A percentile compares a stretch with the other conserved stretches of the same genome.
These are phyloP conservation scores for Phialophora macrospora DNA, from an alignment of 2,329 filamentous ascomycete genomes.

Conservation along the genomic window DNA sequence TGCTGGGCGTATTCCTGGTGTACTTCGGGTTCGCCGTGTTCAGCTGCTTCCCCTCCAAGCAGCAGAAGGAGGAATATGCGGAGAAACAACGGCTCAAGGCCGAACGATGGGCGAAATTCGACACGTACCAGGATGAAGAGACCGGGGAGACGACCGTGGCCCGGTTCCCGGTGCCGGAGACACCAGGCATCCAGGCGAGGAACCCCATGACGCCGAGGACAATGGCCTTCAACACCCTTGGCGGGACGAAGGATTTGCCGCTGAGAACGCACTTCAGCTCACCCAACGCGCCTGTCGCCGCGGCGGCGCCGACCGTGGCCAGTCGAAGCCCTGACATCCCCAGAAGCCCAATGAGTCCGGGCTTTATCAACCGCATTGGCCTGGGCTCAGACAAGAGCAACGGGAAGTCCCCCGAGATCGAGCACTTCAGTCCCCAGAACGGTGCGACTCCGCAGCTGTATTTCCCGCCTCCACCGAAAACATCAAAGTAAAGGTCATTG, in stretches of 20 bases:
- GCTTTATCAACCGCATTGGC: conserved; percentile 39
- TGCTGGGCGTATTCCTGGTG: conserved; percentile 49
- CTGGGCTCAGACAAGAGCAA: conserved; percentile 31
- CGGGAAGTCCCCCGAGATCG: conserved; percentile 26
- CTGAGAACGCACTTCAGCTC: conserved; percentile 45
- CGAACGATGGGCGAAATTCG: conserved; percentile 43
- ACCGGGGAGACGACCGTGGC: conserved; percentile 39
- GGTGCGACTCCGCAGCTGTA: conserved; percentile 32
- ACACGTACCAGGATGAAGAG: conserved; percentile 43
- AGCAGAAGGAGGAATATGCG: conserved; percentile 45
- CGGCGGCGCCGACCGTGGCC: conserved; percentile 34
- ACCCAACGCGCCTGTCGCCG: conserved; percentile 30
- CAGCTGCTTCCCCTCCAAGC: conserved; percentile 44
- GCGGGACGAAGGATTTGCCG: conserved; percentile 48
- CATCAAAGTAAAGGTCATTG: conserved; percentile 23
- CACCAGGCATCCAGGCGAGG: conserved; percentile 41
- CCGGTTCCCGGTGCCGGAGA: conserved; percentile 42
- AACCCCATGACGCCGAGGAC: conserved; percentile 50
- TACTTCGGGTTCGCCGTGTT: conserved; percentile 35
- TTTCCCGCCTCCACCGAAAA: conserved; percentile 35
- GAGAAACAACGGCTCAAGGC: conserved; percentile 46
- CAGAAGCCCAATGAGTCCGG: conserved; percentile 35
- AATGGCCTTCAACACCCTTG: conserved; percentile 49
- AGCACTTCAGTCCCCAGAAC: conserved; percentile 24
- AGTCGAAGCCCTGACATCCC: conserved; percentile 36